Conservation (phyloP, 805 yeast species). For the Saturnispora sanitii region DNA sequence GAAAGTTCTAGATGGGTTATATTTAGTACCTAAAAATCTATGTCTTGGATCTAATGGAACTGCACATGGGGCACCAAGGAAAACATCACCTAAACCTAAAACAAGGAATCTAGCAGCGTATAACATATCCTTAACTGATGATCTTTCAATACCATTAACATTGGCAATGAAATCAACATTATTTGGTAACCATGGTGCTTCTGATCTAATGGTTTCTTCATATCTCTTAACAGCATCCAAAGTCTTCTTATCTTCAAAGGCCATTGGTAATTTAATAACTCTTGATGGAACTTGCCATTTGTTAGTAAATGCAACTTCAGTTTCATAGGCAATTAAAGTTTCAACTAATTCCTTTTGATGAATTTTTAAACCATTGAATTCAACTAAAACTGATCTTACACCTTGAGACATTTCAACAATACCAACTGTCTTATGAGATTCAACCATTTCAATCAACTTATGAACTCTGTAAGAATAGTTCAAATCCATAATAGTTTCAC, state of each 20-base stretch:
- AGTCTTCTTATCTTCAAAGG: conserved; percentile 87
- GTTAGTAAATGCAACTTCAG: conserved; percentile 60
- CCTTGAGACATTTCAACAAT: conserved; percentile 95
- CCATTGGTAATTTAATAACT: conserved; percentile 82
- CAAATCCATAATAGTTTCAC: conserved; percentile 79
- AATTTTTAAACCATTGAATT: conserved; percentile 57
- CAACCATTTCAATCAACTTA: conserved; percentile 66
- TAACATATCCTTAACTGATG: conserved; percentile 71
- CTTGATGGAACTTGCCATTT: conserved; percentile 84
- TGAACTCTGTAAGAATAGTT: conserved; percentile 79
- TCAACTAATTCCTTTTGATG: conserved; percentile 54
- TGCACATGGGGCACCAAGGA: conserved; percentile 97
- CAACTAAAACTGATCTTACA: conserved; percentile 88
- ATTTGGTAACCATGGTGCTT: conserved; percentile 97
- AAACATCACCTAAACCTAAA: conserved; percentile 93
- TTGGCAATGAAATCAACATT: conserved; percentile 91
- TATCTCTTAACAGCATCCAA: conserved; percentile 85
- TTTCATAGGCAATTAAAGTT: conserved; percentile 63
- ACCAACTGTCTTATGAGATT: conserved; percentile 56
- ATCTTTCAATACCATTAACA: conserved; percentile 72
- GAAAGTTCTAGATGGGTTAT: conserved; percentile 91
- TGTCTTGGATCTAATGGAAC: conserved; percentile 97
- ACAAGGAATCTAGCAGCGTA: conserved; percentile 88
- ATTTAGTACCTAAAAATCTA: conserved; percentile 83
- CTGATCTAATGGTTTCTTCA: conserved; percentile 83